Evolutionary conservation across 208 protist species (phyloP).

Genomic region (Crithidia expoeki): DNA sequence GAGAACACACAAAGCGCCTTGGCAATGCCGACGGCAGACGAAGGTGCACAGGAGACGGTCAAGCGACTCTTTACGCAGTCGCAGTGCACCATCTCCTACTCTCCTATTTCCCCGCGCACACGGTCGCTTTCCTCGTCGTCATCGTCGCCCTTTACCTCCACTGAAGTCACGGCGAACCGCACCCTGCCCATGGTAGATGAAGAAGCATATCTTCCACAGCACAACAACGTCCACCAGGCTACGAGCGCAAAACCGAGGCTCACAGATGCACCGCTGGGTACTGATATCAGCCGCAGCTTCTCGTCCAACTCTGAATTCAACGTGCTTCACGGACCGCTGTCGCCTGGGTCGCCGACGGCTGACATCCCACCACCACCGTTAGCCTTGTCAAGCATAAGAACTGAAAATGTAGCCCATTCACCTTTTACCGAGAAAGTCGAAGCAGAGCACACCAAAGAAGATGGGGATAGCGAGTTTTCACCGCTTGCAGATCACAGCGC

Average conservation of each 20-base stretch:
- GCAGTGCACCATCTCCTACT: constrained; percentile 6
- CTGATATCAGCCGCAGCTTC: neutral
- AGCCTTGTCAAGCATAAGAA: too few species aligned
- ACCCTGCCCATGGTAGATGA: constrained; percentile 11
- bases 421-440: neutral
- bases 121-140: neutral
- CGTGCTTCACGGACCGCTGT: neutral
- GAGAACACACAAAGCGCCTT: too few species aligned
- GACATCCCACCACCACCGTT: constrained; percentile 7
- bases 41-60: neutral
- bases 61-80: constrained; percentile 10
- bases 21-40: neutral
- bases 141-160: too few species aligned
- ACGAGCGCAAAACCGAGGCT: neutral
- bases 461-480: too few species aligned
- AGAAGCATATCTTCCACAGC: neutral
- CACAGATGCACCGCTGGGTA: neutral
- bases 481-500: neutral
- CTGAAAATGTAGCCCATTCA: too few species aligned
- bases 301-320: neutral
- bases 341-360: neutral
- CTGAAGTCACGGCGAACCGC: too few species aligned
- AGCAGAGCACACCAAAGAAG: too few species aligned
- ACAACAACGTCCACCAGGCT: neutral
- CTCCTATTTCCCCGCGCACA: neutral